Evolutionary conservation across 2,329 filamentous ascomycete species (phyloP).

Genomic region (Nannizziopsis barbatae): DNA sequence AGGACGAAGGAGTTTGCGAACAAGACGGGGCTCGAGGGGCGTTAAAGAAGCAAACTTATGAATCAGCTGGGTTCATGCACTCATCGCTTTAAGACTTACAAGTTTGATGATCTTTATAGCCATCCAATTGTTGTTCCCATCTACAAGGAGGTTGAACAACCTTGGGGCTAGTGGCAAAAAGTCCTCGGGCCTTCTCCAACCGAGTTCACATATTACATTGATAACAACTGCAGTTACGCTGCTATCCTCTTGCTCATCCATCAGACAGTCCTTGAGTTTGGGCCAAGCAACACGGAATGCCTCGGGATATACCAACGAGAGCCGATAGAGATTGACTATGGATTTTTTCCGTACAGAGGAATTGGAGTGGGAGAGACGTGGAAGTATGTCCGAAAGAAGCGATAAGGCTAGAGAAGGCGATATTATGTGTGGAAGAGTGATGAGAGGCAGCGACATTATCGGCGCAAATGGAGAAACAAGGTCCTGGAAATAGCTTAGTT

Average conservation of each 20-base stretch:
- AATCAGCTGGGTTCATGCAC: conserved; percentile 18
- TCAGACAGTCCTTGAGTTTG: conserved; percentile 86
- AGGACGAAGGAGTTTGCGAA: conserved; percentile 82
- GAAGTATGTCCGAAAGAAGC: conserved; percentile 72
- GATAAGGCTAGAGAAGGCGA: conserved; percentile 87
- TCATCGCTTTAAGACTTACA: conserved; percentile 39
- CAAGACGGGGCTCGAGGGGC: conserved; percentile 78
- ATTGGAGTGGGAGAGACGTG: conserved; percentile 75
- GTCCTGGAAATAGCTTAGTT: conserved; percentile 24
- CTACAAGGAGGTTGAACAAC: conserved; percentile 82
- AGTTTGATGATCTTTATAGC: conserved; percentile 98
- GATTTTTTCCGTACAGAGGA: conserved; percentile 88
- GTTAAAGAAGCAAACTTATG: conserved; percentile 82
- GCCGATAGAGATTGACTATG: conserved; percentile 81
- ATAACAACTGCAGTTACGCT: conserved; percentile 93
- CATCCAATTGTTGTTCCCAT: conserved; percentile 98
- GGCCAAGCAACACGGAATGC: conserved; percentile 88
- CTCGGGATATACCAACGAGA: conserved; percentile 93
- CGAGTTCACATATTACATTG: conserved; percentile 92
- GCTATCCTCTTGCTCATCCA: conserved; percentile 79
- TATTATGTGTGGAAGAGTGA: conserved; percentile 86
- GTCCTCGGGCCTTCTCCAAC: conserved; percentile 86
- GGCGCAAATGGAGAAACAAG: conserved; percentile 58
- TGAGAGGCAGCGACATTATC: conserved; percentile 73
- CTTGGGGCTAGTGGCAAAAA: conserved; percentile 85